Conservation (phyloP, 139 green algal genomes). For the Gonium pectorale region DNA sequence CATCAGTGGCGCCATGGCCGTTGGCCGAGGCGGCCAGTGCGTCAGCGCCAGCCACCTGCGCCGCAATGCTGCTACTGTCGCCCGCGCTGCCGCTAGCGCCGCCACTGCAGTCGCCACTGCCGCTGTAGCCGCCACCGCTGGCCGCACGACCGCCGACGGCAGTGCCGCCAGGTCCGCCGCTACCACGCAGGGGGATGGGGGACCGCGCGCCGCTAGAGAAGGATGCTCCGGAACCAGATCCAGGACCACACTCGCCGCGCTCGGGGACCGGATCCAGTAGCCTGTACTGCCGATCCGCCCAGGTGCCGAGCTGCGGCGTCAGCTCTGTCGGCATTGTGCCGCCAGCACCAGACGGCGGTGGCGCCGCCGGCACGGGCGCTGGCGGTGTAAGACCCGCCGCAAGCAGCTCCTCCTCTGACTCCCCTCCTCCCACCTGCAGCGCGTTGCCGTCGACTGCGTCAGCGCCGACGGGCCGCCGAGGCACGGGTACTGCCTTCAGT, state of each 20-base stretch:
- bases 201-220: background rate
- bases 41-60: background rate
- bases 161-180: too few species aligned
- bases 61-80: background rate
- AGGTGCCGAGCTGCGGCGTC: constrained; percentile 57
- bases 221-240: background rate
- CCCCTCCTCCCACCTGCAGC: too few species aligned
- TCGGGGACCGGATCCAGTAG: constrained; percentile 41
- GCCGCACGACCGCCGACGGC: background rate
- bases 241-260: background rate
- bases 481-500: constrained; percentile 21
- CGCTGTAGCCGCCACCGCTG: background rate
- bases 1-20: too few species aligned
- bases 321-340: too few species aligned
- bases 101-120: constrained; percentile 23
- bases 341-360: background rate
- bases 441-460: background rate
- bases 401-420: background rate
- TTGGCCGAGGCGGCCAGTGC: too few species aligned
- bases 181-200: too few species aligned
- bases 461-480: background rate
- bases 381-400: background rate
- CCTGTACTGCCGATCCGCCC: constrained; percentile 52
- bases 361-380: background rate
- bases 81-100: background rate